Percentiles rank a stretch among this genome's conserved stretches.
These are phyloP conservation scores for Pachyrhizus erosus DNA, from an alignment of 306 rosid genomes.

Conservation along the genomic window DNA sequence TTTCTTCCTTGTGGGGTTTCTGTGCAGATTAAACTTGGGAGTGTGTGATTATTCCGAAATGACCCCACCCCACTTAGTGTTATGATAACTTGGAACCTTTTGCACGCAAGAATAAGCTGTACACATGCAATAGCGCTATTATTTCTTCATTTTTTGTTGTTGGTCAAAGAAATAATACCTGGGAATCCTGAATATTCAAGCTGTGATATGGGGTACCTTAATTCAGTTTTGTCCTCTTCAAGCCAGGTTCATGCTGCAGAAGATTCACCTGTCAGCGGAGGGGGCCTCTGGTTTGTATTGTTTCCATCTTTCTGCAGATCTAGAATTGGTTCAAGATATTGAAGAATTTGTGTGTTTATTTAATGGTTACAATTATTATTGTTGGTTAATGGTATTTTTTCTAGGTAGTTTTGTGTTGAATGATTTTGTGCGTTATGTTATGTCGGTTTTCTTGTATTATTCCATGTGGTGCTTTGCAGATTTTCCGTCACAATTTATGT, in stretches of 20 bases:
- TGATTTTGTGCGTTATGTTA: not conserved
- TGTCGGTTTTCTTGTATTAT: constrained; percentile 3
- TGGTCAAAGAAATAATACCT: constrained; percentile 46
- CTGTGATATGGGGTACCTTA: constrained; percentile 88
- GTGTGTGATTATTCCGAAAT: constrained; percentile 44
- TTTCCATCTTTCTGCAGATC: constrained; percentile 34
- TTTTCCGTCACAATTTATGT: not conserved
- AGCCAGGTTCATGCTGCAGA: constrained; percentile 85
- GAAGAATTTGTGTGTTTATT: constrained; percentile 18
- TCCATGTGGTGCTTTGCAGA: constrained; percentile 21
- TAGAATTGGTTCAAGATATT: not conserved
- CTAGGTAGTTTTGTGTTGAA: constrained; percentile 34
- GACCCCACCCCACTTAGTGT: constrained; percentile 55
- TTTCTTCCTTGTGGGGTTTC: constrained; percentile 47
- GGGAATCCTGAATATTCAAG: constrained; percentile 56
- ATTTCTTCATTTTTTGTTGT: constrained; percentile 44
- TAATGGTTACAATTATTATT: constrained; percentile 8
- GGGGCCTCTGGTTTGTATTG: constrained; percentile 78
- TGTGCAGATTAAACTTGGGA: constrained; percentile 63
- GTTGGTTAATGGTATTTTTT: constrained; percentile 28
- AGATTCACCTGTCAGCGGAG: constrained; percentile 94
- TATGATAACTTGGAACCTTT: constrained; percentile 58
- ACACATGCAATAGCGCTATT: constrained; percentile 48
- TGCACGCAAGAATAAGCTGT: constrained; percentile 59
- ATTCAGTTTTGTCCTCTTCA: constrained; percentile 87